Conservation (phyloP, 192 early-diverging fungal species). For the Backusella westeae region DNA sequence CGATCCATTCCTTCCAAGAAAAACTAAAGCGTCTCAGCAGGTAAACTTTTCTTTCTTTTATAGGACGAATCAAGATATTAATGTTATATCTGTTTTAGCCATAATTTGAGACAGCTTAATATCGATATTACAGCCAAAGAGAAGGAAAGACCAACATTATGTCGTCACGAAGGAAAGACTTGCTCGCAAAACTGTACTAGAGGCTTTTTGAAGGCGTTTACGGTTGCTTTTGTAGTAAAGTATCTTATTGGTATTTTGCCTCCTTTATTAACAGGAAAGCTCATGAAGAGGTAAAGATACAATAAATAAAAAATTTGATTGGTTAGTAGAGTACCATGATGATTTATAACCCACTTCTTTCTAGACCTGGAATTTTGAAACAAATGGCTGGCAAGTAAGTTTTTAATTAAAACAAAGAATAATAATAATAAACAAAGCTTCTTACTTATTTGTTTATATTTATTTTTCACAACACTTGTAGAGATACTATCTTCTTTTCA, state of each 20-base stretch:
- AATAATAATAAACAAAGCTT: background rate
- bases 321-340: no score
- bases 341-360: background rate
- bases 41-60: constrained; percentile 15
- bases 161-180: constrained; percentile 61
- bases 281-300: constrained; percentile 45
- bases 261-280: constrained; percentile 50
- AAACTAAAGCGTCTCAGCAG: constrained; percentile 65
- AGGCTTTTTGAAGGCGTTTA: constrained; percentile 62
- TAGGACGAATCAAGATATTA: background rate
- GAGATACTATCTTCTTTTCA: constrained; percentile 66
- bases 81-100: constrained; percentile 23
- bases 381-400: constrained; percentile 43
- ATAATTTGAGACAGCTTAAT: constrained; percentile 41
- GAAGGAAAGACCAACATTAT: constrained; percentile 32
- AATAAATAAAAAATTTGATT: background rate
- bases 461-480: background rate
- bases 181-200: constrained; percentile 64
- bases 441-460: background rate
- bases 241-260: constrained; percentile 54
- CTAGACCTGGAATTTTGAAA: constrained; percentile 43
- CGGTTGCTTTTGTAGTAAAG: constrained; percentile 59
- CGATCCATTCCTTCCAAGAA: constrained; percentile 61
- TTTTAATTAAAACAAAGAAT: background rate
- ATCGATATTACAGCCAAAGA: constrained; percentile 35